Base-by-base conservation (phyloP, 768 basidiomycete genomes). In the Terana coerulea region DNA sequence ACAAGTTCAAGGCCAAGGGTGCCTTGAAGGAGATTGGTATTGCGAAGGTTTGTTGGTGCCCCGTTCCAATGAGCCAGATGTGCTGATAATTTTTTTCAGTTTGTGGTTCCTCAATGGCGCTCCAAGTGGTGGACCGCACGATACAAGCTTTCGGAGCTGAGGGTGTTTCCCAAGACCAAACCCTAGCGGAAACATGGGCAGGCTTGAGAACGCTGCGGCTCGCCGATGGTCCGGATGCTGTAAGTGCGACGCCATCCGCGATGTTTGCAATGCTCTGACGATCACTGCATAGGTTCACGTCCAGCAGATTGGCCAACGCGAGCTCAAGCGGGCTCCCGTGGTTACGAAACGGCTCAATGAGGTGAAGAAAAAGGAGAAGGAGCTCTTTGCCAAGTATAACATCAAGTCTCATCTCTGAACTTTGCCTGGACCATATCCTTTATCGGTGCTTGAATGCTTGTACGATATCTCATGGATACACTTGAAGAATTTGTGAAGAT, bases 101-200 rank as follows among this genome's bases (percentile, higher is more conserved):
- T 97, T 61, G 85, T 93, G 31, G 92, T 98, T 10, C 97, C 97
- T 78, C 79, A 0, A 91, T 95, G 88, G 95, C 94, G 0, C 75
- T 90, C 42, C 71, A 74, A 21, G 88, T 99, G 40, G 77, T 98
- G 33, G 97, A 99, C 70, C 86, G 93, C n/a, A 88, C 93, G 2
- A 98, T 98, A 45, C 97, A 99, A 73, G 75, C 89, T 0, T 93
- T 88, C 61, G 97, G 97, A 47, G 97, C 94, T n/a, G 95, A 98
- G 69, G 97, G 97, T 29, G 72, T 99, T 39, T 89, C 80, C 21
- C 92, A 97, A 69, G 95, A 98, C 61, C 85, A 86, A 30, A 80
- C 82, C 19, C 79, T 99, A 29, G 93, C 95, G 0, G 62, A 68
- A 44, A 76, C 78, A 53, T 98, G 83, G 76, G 88, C 91, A 24